Evolutionary conservation across 192 early-diverging fungal genomes (phyloP).

Genomic region (Irineochytrium annulatum): DNA sequence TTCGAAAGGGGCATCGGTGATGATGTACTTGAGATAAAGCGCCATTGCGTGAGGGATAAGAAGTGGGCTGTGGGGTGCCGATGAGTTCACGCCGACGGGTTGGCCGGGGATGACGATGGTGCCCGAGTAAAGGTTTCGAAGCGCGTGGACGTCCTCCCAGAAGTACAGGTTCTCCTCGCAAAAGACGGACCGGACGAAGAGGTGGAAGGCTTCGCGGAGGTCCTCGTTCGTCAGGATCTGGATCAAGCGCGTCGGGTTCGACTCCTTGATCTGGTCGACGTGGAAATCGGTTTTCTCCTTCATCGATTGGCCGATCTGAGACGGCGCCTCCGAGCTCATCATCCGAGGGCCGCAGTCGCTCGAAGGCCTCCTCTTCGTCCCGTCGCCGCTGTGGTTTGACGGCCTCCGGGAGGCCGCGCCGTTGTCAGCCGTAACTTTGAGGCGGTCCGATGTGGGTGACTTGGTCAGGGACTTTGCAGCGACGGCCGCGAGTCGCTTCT

Average conservation of each 20-base stretch:
- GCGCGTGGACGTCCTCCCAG: slow-evolving; percentile 54
- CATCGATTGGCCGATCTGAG: not conserved
- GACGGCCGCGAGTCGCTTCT: too few species aligned
- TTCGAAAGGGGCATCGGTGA: slow-evolving; percentile 30
- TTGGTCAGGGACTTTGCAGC: not conserved
- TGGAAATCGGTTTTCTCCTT: not conserved
- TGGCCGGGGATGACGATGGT: slow-evolving; percentile 19
- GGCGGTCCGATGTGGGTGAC: too few species aligned
- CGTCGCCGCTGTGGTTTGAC: too few species aligned
- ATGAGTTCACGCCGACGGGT: too few species aligned
- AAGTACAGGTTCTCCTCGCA: slow-evolving; percentile 76
- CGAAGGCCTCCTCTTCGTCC: not conserved
- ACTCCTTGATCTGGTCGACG: slow-evolving; percentile 22
- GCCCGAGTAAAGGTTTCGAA: slow-evolving; percentile 34
- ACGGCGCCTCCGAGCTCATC: not conserved
- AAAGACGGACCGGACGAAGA: slow-evolving; percentile 60
- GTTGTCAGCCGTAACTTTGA: too few species aligned
- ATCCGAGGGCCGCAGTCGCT: too few species aligned
- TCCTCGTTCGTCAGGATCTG: slow-evolving; percentile 53
- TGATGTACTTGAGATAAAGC: slow-evolving; percentile 40
- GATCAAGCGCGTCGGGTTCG: slow-evolving; percentile 53
- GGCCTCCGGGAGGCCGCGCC: too few species aligned
- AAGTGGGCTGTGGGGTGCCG: slow-evolving; percentile 9
- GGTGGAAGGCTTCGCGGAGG: slow-evolving; percentile 56
- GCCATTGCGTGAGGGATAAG: slow-evolving; percentile 36